A percentile compares a stretch with the other conserved stretches of the same genome.
These are phyloP conservation scores for Cyberlindnera maclurae DNA, from an alignment of 805 yeast species.

Conservation along the genomic window DNA sequence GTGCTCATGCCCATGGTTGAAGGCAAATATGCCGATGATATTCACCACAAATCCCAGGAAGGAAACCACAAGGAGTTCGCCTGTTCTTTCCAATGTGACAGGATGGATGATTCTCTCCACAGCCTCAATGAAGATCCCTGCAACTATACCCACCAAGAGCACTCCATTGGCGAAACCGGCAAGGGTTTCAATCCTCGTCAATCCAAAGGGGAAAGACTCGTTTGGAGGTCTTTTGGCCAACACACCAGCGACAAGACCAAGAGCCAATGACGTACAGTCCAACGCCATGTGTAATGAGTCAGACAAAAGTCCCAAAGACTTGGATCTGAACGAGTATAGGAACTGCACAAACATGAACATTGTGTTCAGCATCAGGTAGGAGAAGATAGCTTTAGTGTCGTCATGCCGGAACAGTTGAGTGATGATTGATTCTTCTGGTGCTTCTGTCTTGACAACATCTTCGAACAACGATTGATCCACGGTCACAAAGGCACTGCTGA, in stretches of 20 bases:
- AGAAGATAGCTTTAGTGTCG: conserved; percentile 85
- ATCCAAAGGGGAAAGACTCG: conserved; percentile 79
- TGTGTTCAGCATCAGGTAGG: conserved; percentile 76
- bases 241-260: conserved; percentile 83
- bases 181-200: conserved; percentile 77
- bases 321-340: conserved; percentile 85
- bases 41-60: conserved; percentile 81
- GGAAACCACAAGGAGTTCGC: conserved; percentile 80
- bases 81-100: conserved; percentile 67
- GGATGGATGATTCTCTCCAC: conserved; percentile 75
- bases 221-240: conserved; percentile 52
- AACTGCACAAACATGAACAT: conserved; percentile 93
- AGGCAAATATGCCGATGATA: conserved; percentile 88
- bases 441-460: conserved; percentile 1
- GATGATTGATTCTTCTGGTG: conserved; percentile 10
- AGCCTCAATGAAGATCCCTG: conserved; percentile 83
- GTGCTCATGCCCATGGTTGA: conserved; percentile 65
- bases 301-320: conserved; percentile 82
- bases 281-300: conserved; percentile 96
- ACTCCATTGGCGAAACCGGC: conserved; percentile 97
- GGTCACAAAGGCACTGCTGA: conserved; percentile 9
- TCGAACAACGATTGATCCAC: conserved; percentile 10
- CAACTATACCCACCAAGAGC: conserved; percentile 77
- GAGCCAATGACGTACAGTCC: conserved; percentile 84
- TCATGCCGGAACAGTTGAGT: conserved; percentile 29